Percentiles rank a stretch among this genome's conserved stretches.
Conservation (phyloP, 2,329 filamentous ascomycete species). For the Westerdykella aurantiaca region DNA sequence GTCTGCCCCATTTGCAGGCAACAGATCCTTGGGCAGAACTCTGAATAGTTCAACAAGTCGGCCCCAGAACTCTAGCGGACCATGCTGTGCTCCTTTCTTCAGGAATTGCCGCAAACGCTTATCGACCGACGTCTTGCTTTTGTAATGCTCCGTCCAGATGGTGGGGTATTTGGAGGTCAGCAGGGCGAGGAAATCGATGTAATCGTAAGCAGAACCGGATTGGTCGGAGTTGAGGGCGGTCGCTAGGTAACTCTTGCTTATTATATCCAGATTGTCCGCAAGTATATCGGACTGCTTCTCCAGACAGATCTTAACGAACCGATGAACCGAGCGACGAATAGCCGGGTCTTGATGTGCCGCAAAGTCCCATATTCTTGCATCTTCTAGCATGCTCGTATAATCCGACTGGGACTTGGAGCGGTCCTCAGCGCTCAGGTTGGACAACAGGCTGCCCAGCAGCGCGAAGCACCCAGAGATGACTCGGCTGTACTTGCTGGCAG, state of each 20-base stretch:
- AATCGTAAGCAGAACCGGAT: conserved; percentile 65
- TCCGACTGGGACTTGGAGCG: conserved; percentile 54
- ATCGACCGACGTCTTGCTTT: conserved; percentile 51
- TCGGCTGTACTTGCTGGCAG: conserved; percentile 76
- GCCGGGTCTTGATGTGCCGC: conserved; percentile 51
- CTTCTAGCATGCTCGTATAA: conserved; percentile 62
- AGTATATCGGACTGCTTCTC: conserved; percentile 38
- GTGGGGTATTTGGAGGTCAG: conserved; percentile 61
- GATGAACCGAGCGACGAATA: conserved; percentile 54
- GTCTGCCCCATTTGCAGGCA: conserved; percentile 51
- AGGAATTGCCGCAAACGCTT: conserved; percentile 65
- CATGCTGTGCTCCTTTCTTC: conserved; percentile 78
- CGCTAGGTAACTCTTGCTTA: conserved; percentile 64
- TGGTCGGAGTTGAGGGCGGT: conserved; percentile 71
- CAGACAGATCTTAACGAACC: conserved; percentile 49
- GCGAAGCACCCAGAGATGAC: conserved; percentile 60
- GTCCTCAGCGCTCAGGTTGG: conserved; percentile 44
- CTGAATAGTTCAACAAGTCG: conserved; percentile 58
- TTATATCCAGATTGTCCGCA: conserved; percentile 44
- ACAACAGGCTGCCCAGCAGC: conserved; percentile 51
- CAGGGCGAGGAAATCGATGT: conserved; percentile 59
- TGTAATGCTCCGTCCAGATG: conserved; percentile 66
- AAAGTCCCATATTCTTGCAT: conserved; percentile 57
- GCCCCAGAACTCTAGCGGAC: conserved; percentile 66
- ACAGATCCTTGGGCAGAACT: conserved; percentile 49